Percentiles rank a stretch among this genome's conserved stretches.
Conservation (phyloP, 2,329 filamentous ascomycete species). For the Hymenoscyphus fraxineus region DNA sequence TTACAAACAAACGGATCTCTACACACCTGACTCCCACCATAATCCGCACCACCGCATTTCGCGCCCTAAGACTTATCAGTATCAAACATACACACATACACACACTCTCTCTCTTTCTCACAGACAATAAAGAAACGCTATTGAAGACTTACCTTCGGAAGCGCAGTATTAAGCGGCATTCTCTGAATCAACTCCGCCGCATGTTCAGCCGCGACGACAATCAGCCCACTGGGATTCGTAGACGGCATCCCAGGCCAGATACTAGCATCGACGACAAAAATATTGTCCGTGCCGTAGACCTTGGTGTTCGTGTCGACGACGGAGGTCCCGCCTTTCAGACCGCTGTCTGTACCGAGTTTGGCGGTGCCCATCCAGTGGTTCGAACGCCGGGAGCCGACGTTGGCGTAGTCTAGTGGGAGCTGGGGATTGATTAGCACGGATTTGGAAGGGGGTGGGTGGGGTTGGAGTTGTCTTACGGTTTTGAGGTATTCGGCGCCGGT, state of each 20-base stretch:
- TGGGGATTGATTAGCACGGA: conserved; percentile 18
- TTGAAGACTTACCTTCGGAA: neutral
- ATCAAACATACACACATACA: no score
- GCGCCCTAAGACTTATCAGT: neutral
- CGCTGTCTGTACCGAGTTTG: conserved; percentile 53
- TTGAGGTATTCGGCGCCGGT: conserved; percentile 55
- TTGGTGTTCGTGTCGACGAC: conserved; percentile 62
- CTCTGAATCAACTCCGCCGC: conserved; percentile 35
- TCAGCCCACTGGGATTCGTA: conserved; percentile 63
- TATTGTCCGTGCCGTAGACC: conserved; percentile 65
- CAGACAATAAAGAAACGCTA: neutral
- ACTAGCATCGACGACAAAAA: conserved; percentile 64
- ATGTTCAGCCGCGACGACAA: conserved; percentile 59
- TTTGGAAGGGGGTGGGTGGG: neutral
- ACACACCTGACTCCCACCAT: neutral
- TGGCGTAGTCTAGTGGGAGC: conserved; percentile 29
- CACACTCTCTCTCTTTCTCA: no score
- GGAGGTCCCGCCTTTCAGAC: conserved; percentile 47
- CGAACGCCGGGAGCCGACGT: conserved; percentile 32
- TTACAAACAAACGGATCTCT: neutral
- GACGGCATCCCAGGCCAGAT: conserved; percentile 68
- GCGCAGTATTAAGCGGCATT: conserved; percentile 10
- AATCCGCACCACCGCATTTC: neutral
- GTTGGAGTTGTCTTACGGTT: conserved; percentile 36
- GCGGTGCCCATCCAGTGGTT: conserved; percentile 49